Percentiles rank a stretch among this genome's conserved stretches.
Conservation (phyloP, 78 protist genomes). For the Dictyostelium intermedium region DNA sequence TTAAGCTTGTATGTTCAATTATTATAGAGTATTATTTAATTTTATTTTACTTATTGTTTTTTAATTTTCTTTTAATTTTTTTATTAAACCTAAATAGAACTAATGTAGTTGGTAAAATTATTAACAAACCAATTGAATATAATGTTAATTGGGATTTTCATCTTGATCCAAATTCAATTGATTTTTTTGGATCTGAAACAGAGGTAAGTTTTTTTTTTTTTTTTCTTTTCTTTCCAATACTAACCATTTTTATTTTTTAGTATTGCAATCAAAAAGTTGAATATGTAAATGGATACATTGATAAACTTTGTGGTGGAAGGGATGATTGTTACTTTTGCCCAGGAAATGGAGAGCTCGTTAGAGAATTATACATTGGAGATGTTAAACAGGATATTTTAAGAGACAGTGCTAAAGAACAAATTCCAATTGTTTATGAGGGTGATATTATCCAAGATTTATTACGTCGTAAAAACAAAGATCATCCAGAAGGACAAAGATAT, state of each 20-base stretch:
- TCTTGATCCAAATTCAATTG: neutral
- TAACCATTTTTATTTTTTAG: neutral
- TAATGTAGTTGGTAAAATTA: neutral
- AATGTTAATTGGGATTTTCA: neutral
- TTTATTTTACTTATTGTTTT: too few species aligned
- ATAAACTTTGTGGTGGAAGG: neutral
- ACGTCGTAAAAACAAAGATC: neutral
- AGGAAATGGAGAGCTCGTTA: neutral
- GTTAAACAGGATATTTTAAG: neutral
- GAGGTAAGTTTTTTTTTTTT: neutral
- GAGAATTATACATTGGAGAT: neutral
- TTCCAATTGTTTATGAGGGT: neutral
- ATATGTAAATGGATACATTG: neutral
- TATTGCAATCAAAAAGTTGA: neutral
- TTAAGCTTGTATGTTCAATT: too few species aligned
- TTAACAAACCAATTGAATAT: neutral
- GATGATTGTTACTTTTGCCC: neutral
- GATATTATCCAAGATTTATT: neutral
- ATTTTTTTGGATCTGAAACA: neutral
- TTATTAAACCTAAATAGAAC: neutral
- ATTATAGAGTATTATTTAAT: too few species aligned
- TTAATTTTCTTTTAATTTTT: too few species aligned
- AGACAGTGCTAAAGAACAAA: too few species aligned
- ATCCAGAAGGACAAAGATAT: neutral
- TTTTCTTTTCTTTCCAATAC: too few species aligned